Evolutionary conservation across 306 rosid genomes (phyloP), one percentile per base, ranked within the genome.

Genomic region (Ochetophila trinervis): DNA sequence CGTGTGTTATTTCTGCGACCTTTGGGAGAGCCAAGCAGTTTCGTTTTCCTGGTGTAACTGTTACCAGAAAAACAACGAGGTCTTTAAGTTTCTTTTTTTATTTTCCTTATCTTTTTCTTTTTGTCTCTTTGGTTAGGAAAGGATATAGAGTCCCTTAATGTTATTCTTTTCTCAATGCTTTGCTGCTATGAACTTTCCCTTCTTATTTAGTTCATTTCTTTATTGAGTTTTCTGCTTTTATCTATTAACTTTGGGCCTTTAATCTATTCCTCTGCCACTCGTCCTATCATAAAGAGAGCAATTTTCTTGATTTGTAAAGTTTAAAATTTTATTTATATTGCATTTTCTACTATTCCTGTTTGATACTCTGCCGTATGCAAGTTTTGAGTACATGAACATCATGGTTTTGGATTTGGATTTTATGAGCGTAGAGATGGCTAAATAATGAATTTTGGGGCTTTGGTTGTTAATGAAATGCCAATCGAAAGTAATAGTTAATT

Each of bases 11-110:
- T 57, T 63, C 64, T 50, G n/a, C 40, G 67, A 50, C 22, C 70
- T 57, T 66, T 23, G 63, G 65, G 70, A 66, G 67, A 50, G 21
- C 61, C 57, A 30, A 64, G 60, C 69, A 63, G 34, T 54, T 66
- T 63, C 49, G 22, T 58, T 10, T 49, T 64, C 79, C 63, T 67
- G 68, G 59, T 68, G 54, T 65, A 37, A 27, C 52, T 37, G 65
- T 56, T 40, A 30, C 47, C 65, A n/a, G 44, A 76, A 45, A 36
- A 53, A 37, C 56, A 32, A n/a, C 12, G 61, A 73, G 78, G 72
- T 62, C 49, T 21, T 51, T 47, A 8, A 9, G 9, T 19, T 5
- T 1, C 19, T n/a, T 35, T 61, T 53, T 54, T 27, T 21, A 15
- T 47, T 30, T 54, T 40, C 12, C 12, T 12, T 40, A 6, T 40